Evolutionary conservation across 2,329 filamentous ascomycete species (phyloP).

Genomic region (Xylariomycetidae sp.): DNA sequence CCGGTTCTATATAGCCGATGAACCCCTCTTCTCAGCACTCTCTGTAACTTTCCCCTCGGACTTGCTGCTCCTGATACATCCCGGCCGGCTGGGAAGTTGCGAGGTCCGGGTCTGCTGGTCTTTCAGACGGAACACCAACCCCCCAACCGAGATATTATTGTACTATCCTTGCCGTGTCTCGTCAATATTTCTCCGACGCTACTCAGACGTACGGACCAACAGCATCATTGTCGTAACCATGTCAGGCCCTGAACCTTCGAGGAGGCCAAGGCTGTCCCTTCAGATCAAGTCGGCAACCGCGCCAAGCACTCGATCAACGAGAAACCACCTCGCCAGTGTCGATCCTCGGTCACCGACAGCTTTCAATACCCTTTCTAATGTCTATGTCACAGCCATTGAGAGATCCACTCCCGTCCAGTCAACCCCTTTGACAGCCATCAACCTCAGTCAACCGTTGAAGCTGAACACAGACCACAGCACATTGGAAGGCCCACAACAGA

Average conservation of each 20-base stretch:
- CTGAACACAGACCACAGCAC: slow-evolving; percentile 30
- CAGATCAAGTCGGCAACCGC: slow-evolving; percentile 43
- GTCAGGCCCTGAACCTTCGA: slow-evolving; percentile 31
- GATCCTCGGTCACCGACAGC: slow-evolving; percentile 55
- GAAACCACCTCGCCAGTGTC: slow-evolving; percentile 36
- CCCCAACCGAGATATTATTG: too few species aligned
- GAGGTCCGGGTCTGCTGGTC: slow-evolving; percentile 18
- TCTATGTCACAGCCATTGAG: slow-evolving; percentile 58
- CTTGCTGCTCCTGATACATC: slow-evolving; percentile 13
- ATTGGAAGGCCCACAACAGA: slow-evolving; percentile 25
- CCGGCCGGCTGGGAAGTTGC: slow-evolving; percentile 19
- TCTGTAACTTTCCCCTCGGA: slow-evolving; percentile 8
- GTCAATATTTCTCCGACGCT: too few species aligned
- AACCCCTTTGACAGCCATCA: slow-evolving; percentile 45
- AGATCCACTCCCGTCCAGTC: slow-evolving; percentile 44
- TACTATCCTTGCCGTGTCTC: too few species aligned
- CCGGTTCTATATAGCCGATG: slow-evolving; percentile 23
- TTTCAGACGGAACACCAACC: slow-evolving; percentile 5
- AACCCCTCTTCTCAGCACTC: slow-evolving; percentile 12
- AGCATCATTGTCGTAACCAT: slow-evolving; percentile 23
- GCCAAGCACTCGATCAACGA: slow-evolving; percentile 32
- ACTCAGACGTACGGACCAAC: slow-evolving; percentile 3
- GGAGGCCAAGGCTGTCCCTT: slow-evolving; percentile 51
- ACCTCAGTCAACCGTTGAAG: slow-evolving; percentile 33
- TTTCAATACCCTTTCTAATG: slow-evolving; percentile 62